Base-by-base conservation (phyloP, 805 yeast species). In the Cyberlindnera sargentensis region DNA sequence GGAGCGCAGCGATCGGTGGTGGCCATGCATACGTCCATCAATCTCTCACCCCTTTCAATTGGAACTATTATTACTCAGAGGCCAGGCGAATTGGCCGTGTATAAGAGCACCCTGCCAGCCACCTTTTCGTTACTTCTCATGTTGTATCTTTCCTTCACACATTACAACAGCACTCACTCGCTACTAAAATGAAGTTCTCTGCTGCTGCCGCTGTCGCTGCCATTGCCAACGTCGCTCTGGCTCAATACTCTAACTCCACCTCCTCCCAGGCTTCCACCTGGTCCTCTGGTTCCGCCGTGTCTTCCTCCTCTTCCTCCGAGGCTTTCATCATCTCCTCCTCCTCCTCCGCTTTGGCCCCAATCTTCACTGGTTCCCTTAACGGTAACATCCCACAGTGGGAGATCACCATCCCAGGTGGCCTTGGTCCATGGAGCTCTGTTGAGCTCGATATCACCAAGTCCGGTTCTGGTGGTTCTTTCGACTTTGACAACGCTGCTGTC, bases 351-450 rank as follows among this genome's bases (percentile, higher is more conserved):
- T 23, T 46, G n/a, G 42, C 45, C 11, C 42, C 51, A 15, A 27
- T 45, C n/a, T 39, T 51, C 30, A 28, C 47, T 26, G 49, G 49
- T 20, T 28, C 47, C 37, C 28, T 37, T 15, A 43, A 49, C 31
- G 50, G 47, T 41, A 47, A 44, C 38, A 6, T 28, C 3, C 45
- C 45, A 39, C 20, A 9, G 23, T 45, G 48, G 48, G 10, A 10
- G 9, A 25, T 45, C 8, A 10, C 36, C 36, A 31, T 52, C 15
- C 58, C 58, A 47, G 53, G 47, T 31, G 31, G 35, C 4, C 42
- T 44, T 32, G 51, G 51, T 40, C 50, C 56, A 41, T 52, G 52
- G 51, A 37, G 49, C n/a, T 24, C 38, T 15, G 41, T 53, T 40
- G 36, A 36, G 3, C 38, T 47, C 10, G 10, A 37, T 30, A 47